Base-by-base conservation (phyloP, 2,329 filamentous ascomycete species). In the Calcarisporium arbuscula region DNA sequence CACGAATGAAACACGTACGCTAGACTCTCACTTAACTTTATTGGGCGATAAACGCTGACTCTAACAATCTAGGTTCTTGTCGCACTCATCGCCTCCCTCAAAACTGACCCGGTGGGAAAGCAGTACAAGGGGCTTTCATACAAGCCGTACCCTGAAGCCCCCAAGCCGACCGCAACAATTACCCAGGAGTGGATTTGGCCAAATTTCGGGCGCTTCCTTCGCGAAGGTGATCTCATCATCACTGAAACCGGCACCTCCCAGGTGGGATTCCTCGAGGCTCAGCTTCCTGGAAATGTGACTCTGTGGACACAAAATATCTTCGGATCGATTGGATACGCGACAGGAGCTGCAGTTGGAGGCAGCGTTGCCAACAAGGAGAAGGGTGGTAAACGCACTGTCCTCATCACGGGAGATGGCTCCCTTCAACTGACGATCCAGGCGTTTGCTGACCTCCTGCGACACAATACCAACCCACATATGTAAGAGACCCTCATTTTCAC, bases 321-420 rank as follows among this genome's bases (percentile, higher is more conserved):
- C 25, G 47, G 47, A 8, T 42, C 39, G 22, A 49, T 49, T 32
- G 48, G 48, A 14, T 50, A 47, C 22, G 44, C 43, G 6, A 33
- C 41, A 5, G 47, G 43, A 4, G 41, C 41, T 2, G 42, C 47
- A 4, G 36, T 42, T 11, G 48, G 46, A 4, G 40, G 36, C 2
- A 33, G 42, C 1, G 34, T 51, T n/a, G 49, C 49, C 3, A 39
- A 38, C 9, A 39, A 44, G 28, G 40, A 50, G 32, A 36, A 36
- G 20, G 45, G 38, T 14, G 30, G 14, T 10, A 41, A 39, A 19
- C 36, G 46, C 12, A 17, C 46, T 10, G 32, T 50, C 9, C 27
- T 49, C 8, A 29, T 52, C 22, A 50, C 49, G 2, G 50, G 50
- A 17, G 47, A 52, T 26, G 50, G 50, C 22, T 48, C 44, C 8